Evolutionary conservation across 75 land plant species (phyloP), one percentile per base, ranked within the genome.

Genomic region (Picea glauca): DNA sequence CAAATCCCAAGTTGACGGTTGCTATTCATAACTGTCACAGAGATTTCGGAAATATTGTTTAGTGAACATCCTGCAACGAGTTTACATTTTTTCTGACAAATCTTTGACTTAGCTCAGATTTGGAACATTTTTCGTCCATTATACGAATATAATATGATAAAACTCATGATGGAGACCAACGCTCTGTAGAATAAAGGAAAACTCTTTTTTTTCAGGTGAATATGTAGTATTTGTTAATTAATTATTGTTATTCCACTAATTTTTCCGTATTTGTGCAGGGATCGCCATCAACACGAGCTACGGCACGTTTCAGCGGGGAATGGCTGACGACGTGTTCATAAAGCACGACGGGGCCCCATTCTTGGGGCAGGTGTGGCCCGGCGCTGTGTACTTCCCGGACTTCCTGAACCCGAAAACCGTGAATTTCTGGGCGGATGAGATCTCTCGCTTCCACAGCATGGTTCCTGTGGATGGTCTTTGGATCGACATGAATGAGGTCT

Each of bases 401-500:
- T 92, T 90, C 83, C 80, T 93, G 15, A 83, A 93, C 78, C 97
- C 95, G 0, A 81, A 79, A 4, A 88, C 89, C 0, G 80, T 77
- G 5, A 46, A 58, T 6, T 94, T 85, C 78, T 94, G 97, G 97
- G 79, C 74, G 26, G 75, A 84, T 23, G 98, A 96, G 87, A 90
- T 96, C 67, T 78, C 83, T 5, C 58, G 65, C 3, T 96, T 96
- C 77, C 83, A 79, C 17, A 74, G 86, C 40, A 58, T 81, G 62
- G 79, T 90, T 11, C 91, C 94, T 0, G 77, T 94, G 61, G 98
- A 96, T 59, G 98, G 98, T 23, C 79, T 94, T 13, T 96, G 98
- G 98, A 87, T 96, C 35, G 98, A 94, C 85, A 92, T 96, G 97
- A 96, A 96, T 76, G 96, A 95, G 57, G 88, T 86, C 20, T 89